Evolutionary conservation across 257 asterid genomes (phyloP), one percentile per base, ranked within the genome.

Genomic region (Solanum habrochaites): DNA sequence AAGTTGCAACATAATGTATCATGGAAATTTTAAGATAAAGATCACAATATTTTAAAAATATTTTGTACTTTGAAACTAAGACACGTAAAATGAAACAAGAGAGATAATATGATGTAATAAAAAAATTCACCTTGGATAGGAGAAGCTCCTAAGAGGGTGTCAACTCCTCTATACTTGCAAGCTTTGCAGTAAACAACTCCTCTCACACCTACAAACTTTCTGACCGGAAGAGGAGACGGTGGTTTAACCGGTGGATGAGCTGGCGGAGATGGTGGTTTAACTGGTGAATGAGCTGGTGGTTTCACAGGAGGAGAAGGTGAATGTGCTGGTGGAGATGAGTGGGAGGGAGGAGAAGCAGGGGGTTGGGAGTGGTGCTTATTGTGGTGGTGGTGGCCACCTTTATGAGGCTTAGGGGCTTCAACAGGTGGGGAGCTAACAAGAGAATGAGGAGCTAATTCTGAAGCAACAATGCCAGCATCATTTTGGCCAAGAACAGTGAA

Each of bases 181-280:
- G 94, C 71, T 52, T 95, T 95, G 92, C 98, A 95, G 88, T 82
- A 94, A 29, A 94, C 96, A 43, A 92, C 89, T 20, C 97, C 97
- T 32, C 91, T 90, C 6, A 94, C 88, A 5, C 92, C 94, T 6
- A 94, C 93, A 86, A 21, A 25, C 85, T 89, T 92, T 85, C 92
- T 90, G 9, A 42, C 20, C 1, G 87, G 86, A 18, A 42, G 64
- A 8, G 64, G 86, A 86, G 29, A 43, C 2, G 70, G 86, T 11
- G 75, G 81, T 74, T 39, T 71, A 2, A 75, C 83, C 3, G 89
- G 91, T 8, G 69, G 82, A 77, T 75, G 37, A 12, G 83, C 21
- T 47, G 66, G 25, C 12, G 49, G 47, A 43, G 47, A 10, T 56
- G 78, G 11, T 18, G 45, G 78, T 32, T 71, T 71, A 9, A 8